Evolutionary conservation across 257 asterid species (phyloP), one percentile per base, ranked within the genome.

Genomic region (Ilex aquifolium): DNA sequence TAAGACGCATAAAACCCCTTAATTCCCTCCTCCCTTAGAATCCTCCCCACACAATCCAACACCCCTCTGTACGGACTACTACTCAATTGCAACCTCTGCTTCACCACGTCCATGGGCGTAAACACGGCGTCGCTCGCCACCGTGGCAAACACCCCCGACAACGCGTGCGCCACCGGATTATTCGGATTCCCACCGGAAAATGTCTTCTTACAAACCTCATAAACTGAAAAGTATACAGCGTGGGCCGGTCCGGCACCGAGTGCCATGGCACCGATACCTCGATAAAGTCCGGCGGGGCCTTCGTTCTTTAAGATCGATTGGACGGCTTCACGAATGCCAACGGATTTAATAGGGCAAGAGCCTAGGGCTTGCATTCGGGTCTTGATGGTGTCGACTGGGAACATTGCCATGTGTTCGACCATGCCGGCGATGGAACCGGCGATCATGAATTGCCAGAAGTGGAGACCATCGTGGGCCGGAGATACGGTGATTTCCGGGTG

Each of bases 211-310:
- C 85, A 87, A 17, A 83, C 44, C 73, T 93, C 99, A 44, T 93
- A 93, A 44, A 85, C 86, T 4, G 96, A 81, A 75, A 93, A 93
- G 68, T 93, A 90, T 50, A 91, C 95, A 0, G 97, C 99, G 74
- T 93, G 99, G 0, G 99, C 95, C 0, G 97, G 99, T 13, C 97
- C 97, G 10, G 99, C 99, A 11, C 99, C 97, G 1, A 93, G 83
- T 2, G 85, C 99, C 99, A 93, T 90, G 13, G 99, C 99, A 14
- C 88, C 95, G 51, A 93, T 93, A 10, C 99, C 99, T 3, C 97
- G 85, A 72, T 93, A 90, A 64, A 93, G 68, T 15, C 96, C 99
- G 13, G 66, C 60, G 2, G 79, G 58, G 2, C 99, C 97, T 15
- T 90, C 96, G 13, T 91, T 56, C 61, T 77, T 90, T 7, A 90